phyloP scores from a whole-genome alignment of 495 filamentous ascomycete species.

The Ascodesmis nigricans region DNA sequence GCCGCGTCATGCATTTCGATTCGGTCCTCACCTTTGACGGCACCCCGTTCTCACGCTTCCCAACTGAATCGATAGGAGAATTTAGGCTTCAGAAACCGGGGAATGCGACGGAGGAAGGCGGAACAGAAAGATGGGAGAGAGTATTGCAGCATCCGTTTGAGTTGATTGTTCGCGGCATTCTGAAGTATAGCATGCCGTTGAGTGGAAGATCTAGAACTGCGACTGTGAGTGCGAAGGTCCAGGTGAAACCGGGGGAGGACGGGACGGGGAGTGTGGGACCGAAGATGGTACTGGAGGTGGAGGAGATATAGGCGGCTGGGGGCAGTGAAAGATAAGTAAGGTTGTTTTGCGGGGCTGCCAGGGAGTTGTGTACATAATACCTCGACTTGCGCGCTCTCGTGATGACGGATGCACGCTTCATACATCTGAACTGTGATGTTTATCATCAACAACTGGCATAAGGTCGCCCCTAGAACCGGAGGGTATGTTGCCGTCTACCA shows the following conservation, averaged over 20 bases:
- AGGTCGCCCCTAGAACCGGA: too few species aligned
- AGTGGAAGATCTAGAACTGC: constrained; percentile 38
- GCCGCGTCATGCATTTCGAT: constrained; percentile 68
- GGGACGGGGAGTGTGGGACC: constrained; percentile 7
- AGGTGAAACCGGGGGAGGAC: constrained; percentile 18
- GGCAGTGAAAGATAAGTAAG: too few species aligned
- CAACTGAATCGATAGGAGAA: constrained; percentile 52
- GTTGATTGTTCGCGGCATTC: constrained; percentile 65
- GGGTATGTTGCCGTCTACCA: too few species aligned
- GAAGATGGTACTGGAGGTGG: not conserved
- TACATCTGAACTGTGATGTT: too few species aligned
- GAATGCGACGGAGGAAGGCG: constrained; percentile 69
- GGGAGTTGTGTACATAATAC: too few species aligned
- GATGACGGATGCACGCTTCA: too few species aligned
- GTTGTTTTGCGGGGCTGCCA: too few species aligned
- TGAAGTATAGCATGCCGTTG: constrained; percentile 76
- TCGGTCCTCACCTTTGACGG: constrained; percentile 70
- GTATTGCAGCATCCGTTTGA: constrained; percentile 82
- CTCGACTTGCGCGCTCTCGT: too few species aligned
- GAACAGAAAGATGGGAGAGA: constrained; percentile 74
- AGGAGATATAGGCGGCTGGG: constrained; percentile 13
- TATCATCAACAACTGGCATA: too few species aligned
- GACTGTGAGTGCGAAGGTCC: constrained; percentile 15
- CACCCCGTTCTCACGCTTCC: constrained; percentile 49
- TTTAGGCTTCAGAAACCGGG: constrained; percentile 62